phyloP scores from a whole-genome alignment of 176 grass and related monocot species.

The Otatea glauca region DNA sequence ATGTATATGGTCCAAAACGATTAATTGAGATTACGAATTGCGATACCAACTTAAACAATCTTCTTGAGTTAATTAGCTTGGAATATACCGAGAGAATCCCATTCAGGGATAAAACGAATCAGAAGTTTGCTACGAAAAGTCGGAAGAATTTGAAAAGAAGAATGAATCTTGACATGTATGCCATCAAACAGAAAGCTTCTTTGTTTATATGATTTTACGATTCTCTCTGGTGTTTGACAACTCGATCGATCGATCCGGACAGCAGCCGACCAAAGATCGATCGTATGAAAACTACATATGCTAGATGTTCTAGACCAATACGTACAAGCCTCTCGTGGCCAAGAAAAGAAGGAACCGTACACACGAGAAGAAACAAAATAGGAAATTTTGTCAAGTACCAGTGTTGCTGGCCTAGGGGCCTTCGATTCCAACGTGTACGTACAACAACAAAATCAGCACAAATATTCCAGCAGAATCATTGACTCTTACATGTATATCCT shows the following conservation, averaged over 20 bases:
- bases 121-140: background rate
- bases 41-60: background rate
- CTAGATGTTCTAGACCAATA: background rate
- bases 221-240: slow-evolving; percentile 32
- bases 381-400: background rate
- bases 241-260: background rate
- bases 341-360: background rate
- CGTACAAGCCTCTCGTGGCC: background rate
- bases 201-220: slow-evolving; percentile 17
- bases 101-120: background rate
- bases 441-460: background rate
- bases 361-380: background rate
- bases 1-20: background rate
- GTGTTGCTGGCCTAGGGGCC: background rate
- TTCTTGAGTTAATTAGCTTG: background rate
- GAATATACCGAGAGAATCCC: slow-evolving; percentile 17
- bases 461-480: background rate
- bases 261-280: background rate
- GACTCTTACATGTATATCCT: background rate
- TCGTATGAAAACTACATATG: slow-evolving; percentile 23
- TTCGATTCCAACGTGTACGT: background rate
- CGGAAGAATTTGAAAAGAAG: too few species aligned
- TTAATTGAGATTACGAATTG: background rate
- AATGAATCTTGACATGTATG: background rate
- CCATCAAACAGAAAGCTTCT: background rate